Evolutionary conservation across 768 basidiomycete genomes (phyloP), one percentile per base, ranked within the genome.

Genomic region (Phanerochaete sordida): DNA sequence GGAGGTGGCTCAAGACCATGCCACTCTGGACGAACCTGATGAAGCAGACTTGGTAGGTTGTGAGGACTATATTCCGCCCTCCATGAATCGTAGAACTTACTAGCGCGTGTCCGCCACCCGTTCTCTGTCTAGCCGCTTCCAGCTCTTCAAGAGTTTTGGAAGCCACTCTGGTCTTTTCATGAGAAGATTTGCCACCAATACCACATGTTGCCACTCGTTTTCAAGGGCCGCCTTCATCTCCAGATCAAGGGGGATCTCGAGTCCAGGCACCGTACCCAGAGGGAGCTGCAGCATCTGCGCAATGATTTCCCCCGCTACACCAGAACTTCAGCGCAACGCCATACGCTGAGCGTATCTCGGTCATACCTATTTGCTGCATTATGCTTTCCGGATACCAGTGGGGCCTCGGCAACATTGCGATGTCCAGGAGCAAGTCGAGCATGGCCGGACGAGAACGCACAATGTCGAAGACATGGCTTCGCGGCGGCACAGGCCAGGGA

Each of bases 361-460:
- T n/a, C n/a, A n/a, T 24, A 54, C 53, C 31, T 27, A 54, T 8
- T n/a, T 54, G 53, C 15, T 54, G 35, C 24, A 65, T 60, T n/a
- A 64, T 48, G 4, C 61, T 64, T 59, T 72, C 67, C 13, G 72
- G 70, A 57, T 74, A 72, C 67, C 67, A 73, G 8, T 65, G 31
- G 6, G 65, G 64, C 28, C 71, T 64, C 28, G 57, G 30, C 19
- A 70, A 16, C n/a, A 61, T 56, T 9, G 71, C 73, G 48, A 65
- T 67, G 24, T 67, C 61, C 58, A 73, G 67, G 8, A 75, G 63
- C 9, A 61, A 33, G 48, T 67, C 62, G 21, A 68, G 39, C 19
- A 67, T 61, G 19, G 66, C 64, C 16, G 68, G 66, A 11, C 60
- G 60, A 31, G 59, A 50, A 47, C 64, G 61, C 19, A 68, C n/a